Conservation (phyloP, 2,329 filamentous ascomycete species). For the Fusarium gaditjirri region DNA sequence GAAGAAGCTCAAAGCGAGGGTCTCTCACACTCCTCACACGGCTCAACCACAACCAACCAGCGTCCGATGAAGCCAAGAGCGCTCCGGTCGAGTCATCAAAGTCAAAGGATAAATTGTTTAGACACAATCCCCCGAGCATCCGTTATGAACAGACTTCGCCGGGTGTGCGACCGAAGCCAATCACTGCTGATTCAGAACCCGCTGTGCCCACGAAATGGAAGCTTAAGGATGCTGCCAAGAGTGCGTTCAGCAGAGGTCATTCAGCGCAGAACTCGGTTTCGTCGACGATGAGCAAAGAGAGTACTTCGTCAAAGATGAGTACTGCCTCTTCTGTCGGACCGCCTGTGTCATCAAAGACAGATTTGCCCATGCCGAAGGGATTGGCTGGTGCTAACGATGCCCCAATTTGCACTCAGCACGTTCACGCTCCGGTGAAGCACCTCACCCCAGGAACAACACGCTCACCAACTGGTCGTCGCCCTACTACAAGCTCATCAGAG, state of each 20-base stretch:
- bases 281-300: constrained; percentile 27
- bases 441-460: constrained; percentile 1
- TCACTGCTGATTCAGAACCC: constrained; percentile 30
- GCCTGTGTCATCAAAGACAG: constrained; percentile 3
- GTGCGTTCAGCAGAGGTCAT: constrained; percentile 44
- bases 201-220: constrained; percentile 45
- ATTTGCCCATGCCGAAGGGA: background rate
- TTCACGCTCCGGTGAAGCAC: constrained; percentile 15
- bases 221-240: constrained; percentile 51
- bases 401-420: background rate
- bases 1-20: constrained; percentile 41
- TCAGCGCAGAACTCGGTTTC: constrained; percentile 23
- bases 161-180: constrained; percentile 36
- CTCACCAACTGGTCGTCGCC: constrained; percentile 17
- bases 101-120: constrained; percentile 25
- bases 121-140: constrained; percentile 42
- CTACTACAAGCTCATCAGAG: constrained; percentile 49
- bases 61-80: constrained; percentile 24
- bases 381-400: background rate
- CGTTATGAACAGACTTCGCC: constrained; percentile 43
- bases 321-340: constrained; percentile 24
- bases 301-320: background rate
- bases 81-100: constrained; percentile 1
- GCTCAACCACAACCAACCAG: constrained; percentile 14
- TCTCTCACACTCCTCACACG: constrained; percentile 29